Conservation (phyloP, 75 land plant species). For the Azolla pinnata region DNA sequence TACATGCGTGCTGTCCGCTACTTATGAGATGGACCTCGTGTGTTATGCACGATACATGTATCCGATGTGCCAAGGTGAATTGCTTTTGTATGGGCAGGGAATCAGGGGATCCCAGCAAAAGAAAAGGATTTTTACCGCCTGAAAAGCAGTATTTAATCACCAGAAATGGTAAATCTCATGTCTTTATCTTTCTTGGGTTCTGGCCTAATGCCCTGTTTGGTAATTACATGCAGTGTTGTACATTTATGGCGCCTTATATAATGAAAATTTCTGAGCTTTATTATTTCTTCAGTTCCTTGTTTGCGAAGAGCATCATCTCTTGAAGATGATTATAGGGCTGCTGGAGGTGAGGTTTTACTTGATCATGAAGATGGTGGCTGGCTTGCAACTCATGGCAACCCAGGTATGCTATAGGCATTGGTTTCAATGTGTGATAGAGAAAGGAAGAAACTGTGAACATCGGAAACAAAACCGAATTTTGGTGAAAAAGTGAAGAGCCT, state of each 20-base stretch:
- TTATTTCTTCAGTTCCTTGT: constrained; percentile 65
- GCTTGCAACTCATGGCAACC: constrained; percentile 91
- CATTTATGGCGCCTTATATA: too few species aligned
- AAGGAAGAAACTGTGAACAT: too few species aligned
- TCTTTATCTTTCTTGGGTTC: constrained; percentile 1
- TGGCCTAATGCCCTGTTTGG: too few species aligned
- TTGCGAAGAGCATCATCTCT: constrained; percentile 65
- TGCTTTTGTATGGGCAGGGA: constrained; percentile 44
- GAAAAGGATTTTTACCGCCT: constrained; percentile 68
- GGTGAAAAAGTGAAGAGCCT: too few species aligned
- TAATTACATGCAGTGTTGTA: too few species aligned
- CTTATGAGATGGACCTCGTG: too few species aligned
- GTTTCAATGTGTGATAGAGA: neutral
- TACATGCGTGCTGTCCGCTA: too few species aligned
- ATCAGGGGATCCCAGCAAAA: constrained; percentile 80
- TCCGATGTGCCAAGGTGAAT: too few species aligned
- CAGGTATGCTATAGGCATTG: constrained; percentile 10
- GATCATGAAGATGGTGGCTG: constrained; percentile 85
- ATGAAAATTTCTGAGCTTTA: neutral
- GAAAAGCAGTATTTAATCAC: constrained; percentile 88
- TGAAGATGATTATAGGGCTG: constrained; percentile 89
- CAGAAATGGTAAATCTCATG: constrained; percentile 62
- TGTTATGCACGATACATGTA: too few species aligned
- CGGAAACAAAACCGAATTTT: too few species aligned
- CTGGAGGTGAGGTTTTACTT: constrained; percentile 78